Evolutionary conservation across 345 rosid species (phyloP).

Genomic region (Nasturtium officinale): DNA sequence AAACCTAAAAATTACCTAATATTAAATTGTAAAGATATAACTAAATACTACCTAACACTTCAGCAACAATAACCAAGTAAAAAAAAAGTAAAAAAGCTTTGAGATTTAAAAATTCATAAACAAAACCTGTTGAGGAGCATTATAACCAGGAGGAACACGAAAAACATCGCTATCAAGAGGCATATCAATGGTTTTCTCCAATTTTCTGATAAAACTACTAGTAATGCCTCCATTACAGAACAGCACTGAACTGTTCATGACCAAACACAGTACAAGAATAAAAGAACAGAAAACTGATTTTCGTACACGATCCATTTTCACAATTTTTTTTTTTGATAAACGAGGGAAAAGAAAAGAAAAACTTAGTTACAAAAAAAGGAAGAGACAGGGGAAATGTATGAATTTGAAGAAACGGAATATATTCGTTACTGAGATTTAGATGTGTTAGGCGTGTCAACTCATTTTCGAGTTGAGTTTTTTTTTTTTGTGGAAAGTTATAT

Average conservation of each 20-base stretch:
- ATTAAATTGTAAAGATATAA: neutral
- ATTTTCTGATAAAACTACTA: conserved; percentile 59
- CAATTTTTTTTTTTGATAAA: neutral
- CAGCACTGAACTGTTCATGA: conserved; percentile 45
- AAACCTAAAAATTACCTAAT: no score
- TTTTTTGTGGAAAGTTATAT: neutral
- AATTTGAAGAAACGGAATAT: conserved; percentile 3
- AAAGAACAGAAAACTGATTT: conserved; percentile 3
- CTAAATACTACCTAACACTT: conserved; percentile 20
- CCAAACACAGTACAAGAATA: conserved; percentile 45
- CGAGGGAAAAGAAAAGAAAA: neutral
- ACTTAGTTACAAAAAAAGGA: neutral
- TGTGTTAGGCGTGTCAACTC: neutral
- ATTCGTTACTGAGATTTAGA: neutral
- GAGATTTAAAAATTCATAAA: conserved; percentile 9
- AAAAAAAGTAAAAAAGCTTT: neutral
- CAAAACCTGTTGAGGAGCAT: conserved; percentile 83
- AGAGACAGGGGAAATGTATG: neutral
- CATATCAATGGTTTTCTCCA: conserved; percentile 63
- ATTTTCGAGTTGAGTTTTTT: neutral
- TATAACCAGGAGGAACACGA: conserved; percentile 63
- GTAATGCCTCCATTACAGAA: conserved; percentile 73
- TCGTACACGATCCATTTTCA: conserved; percentile 32
- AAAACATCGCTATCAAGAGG: conserved; percentile 81
- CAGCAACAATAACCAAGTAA: neutral